Base-by-base conservation (phyloP, 2,329 filamentous ascomycete genomes). In the Cercospora sp. region DNA sequence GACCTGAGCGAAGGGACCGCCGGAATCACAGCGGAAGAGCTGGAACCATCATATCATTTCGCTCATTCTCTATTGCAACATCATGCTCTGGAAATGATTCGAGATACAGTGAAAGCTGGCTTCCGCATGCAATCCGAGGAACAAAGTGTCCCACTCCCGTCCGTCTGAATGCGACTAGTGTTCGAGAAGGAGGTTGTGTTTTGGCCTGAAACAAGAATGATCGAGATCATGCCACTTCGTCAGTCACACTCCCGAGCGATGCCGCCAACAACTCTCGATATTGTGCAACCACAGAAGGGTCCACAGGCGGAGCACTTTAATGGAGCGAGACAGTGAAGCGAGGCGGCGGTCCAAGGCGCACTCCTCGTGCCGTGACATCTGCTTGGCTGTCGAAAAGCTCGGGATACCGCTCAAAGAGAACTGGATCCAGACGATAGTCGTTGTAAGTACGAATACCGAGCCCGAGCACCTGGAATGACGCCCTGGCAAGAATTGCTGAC, bases 361-460 rank as follows among this genome's bases (percentile, higher is more conserved):
- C 8, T 2, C 59, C 59, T 1, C 40, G 33, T 36, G 59, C 59
- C 10, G 48, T 45, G 3, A 61, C 31, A 61, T 61, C 40, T 23
- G 59, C n/a, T 28, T 61, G 31, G 59, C 23, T 23, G 59, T 61
- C 59, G 31, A 31, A 60, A 13, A 60, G 57, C 18, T 60, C 57
- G 6, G 57, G 28, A 33, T 60, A 60, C 3, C 33, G 59, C 59
- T 61, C 59, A 28, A 60, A 60, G 30, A 60, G 31, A 7, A 28
- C 26, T 7, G 57, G 57, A 60, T 60, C 57, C 16, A 60, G 31
- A 60, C 57, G 57, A 60, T 36, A 60, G n/a, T 60, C 45, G 18
- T 18, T 60, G 18, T 31, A 60, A 31, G 57, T 42, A 42, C 57
- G 18, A 2, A 23, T 18, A 3, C 57, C 28, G 5, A 60, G 16